Conservation (phyloP, 2,329 filamentous ascomycete species). For the Monilinia vaccinii-corymbosi region DNA sequence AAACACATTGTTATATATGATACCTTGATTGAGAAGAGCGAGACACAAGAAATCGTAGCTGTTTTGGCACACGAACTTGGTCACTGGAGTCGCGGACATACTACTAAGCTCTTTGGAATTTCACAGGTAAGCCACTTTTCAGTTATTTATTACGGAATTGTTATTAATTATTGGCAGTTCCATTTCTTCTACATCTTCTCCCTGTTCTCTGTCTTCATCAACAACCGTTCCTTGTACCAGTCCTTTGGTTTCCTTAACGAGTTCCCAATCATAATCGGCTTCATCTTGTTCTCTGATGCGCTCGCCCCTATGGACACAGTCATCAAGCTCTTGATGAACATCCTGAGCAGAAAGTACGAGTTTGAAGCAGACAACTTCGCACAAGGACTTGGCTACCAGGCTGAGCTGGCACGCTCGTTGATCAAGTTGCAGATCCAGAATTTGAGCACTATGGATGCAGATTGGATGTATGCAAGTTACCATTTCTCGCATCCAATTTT, state of each 20-base stretch:
- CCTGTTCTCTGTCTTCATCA: constrained; percentile 94
- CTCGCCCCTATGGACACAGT: constrained; percentile 89
- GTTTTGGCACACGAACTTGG: constrained; percentile 93
- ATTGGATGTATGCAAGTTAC: constrained; percentile 97
- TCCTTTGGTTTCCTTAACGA: constrained; percentile 81
- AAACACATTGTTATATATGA: constrained; percentile 99
- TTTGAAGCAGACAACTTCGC: constrained; percentile 95
- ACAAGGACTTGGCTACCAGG: constrained; percentile 69
- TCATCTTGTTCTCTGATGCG: constrained; percentile 96
- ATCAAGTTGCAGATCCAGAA: constrained; percentile 99
- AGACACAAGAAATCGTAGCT: constrained; percentile 84
- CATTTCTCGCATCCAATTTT: constrained; percentile 97
- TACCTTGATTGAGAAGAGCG: constrained; percentile 91
- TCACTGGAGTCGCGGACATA: constrained; percentile 95
- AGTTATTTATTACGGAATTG: neutral
- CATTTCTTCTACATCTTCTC: constrained; percentile 97
- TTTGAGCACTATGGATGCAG: constrained; percentile 95
- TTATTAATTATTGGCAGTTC: constrained; percentile 43
- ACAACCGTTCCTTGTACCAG: constrained; percentile 83
- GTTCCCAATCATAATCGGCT: constrained; percentile 90
- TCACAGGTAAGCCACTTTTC: constrained; percentile 51
- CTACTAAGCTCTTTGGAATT: constrained; percentile 81
- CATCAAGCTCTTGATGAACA: constrained; percentile 92
- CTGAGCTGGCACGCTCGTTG: constrained; percentile 75
- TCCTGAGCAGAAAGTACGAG: constrained; percentile 88